Evolutionary conservation across 1,284 basidiomycete species (phyloP).

Genomic region (Abortiporus biennis): DNA sequence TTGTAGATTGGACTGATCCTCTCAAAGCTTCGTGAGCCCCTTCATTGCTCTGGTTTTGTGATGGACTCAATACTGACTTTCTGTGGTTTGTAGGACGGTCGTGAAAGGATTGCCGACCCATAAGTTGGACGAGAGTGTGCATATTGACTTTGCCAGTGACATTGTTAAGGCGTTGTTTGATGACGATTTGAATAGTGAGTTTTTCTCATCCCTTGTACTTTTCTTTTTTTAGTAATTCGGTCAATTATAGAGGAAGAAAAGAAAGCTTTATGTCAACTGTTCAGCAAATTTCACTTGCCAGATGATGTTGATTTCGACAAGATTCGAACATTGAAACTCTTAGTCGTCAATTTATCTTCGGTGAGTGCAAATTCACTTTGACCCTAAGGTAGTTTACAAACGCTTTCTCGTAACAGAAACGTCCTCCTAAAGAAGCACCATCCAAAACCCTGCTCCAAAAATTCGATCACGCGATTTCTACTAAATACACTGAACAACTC

Average conservation of each 20-base stretch:
- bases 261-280: constrained; percentile 76
- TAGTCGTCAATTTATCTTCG: constrained; percentile 51
- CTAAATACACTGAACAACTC: constrained; percentile 53
- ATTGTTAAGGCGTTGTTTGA: constrained; percentile 62
- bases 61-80: constrained; percentile 1
- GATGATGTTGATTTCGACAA: constrained; percentile 57
- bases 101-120: constrained; percentile 32
- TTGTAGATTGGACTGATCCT: constrained; percentile 94
- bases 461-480: constrained; percentile 56
- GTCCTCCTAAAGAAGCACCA: constrained; percentile 63
- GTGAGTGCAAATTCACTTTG: constrained; percentile 35
- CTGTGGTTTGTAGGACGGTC: constrained; percentile 20
- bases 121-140: constrained; percentile 48
- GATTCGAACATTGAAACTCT: constrained; percentile 56
- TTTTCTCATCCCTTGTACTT: not conserved
- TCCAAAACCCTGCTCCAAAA: constrained; percentile 67
- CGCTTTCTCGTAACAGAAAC: constrained; percentile 47
- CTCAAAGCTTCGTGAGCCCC: constrained; percentile 65
- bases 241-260: constrained; percentile 82
- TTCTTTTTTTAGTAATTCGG: too few species aligned
- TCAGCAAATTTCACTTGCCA: constrained; percentile 76
- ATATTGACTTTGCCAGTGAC: constrained; percentile 76
- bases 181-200: constrained; percentile 37
- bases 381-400: constrained; percentile 1
- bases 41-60: not conserved